Percentiles rank a stretch among this genome's conserved stretches.
These are phyloP conservation scores for Inga leiocalycina DNA, from an alignment of 306 rosid genomes.

Conservation along the genomic window DNA sequence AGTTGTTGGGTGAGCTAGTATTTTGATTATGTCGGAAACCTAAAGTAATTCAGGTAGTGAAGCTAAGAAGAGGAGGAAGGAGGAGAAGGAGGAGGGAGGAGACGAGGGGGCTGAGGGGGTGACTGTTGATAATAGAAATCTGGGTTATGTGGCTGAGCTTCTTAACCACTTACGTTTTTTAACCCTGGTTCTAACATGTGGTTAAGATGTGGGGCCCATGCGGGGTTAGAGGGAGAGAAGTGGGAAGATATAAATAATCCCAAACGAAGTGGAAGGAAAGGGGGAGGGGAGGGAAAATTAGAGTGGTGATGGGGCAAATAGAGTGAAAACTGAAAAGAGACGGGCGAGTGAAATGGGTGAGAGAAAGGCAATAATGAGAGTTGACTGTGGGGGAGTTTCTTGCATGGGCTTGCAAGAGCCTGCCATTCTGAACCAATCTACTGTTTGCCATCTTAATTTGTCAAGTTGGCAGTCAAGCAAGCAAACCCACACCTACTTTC, in stretches of 20 bases:
- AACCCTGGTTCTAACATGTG: constrained; percentile 90
- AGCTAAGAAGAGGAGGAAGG: neutral
- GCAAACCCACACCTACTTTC: constrained; percentile 27
- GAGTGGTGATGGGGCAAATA: too few relatives aligned
- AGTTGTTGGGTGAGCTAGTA: constrained; percentile 28
- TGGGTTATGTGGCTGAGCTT: constrained; percentile 82
- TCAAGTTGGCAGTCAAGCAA: constrained; percentile 48
- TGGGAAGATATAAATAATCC: neutral
- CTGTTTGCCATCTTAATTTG: constrained; percentile 61
- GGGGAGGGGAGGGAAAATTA: neutral
- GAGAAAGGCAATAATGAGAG: constrained; percentile 31
- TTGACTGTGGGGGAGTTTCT: constrained; percentile 35
- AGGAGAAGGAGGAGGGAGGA: neutral
- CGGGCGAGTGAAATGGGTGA: too few relatives aligned
- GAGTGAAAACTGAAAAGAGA: too few relatives aligned
- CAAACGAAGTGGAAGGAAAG: neutral
- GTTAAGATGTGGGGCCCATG: constrained; percentile 72
- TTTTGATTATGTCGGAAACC: neutral
- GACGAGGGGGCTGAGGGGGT: constrained; percentile 36
- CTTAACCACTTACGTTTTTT: constrained; percentile 78
- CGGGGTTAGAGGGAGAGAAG: constrained; percentile 50
- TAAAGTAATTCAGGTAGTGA: neutral
- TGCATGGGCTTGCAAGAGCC: constrained; percentile 46
- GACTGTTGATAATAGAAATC: constrained; percentile 82
- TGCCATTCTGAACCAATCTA: constrained; percentile 53